phyloP scores from a whole-genome alignment of 2,329 filamentous ascomycete genomes.

The Fusarium beomiforme region DNA sequence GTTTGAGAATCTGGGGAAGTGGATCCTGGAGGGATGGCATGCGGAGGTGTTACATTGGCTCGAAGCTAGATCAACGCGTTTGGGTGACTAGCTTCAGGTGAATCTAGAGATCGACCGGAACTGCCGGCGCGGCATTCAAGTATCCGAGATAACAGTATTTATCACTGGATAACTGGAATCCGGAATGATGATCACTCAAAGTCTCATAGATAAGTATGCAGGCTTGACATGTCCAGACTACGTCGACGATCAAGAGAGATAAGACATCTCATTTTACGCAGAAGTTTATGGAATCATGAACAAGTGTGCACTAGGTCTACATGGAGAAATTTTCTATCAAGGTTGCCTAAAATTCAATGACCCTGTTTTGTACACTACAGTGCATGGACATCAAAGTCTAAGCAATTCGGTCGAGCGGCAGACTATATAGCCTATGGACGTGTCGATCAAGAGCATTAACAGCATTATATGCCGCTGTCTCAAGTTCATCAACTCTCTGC shows the following conservation, averaged over 20 bases:
- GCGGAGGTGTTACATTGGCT: not conserved
- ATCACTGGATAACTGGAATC: not conserved
- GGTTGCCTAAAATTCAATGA: not conserved
- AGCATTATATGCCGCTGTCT: not conserved
- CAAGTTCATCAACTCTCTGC: no score
- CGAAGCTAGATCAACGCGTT: not conserved
- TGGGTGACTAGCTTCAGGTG: no score
- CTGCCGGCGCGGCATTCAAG: not conserved
- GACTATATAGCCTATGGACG: not conserved
- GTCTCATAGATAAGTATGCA: no score
- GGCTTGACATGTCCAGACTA: not conserved
- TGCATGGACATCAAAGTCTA: not conserved
- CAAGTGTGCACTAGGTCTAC: not conserved
- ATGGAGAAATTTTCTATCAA: not conserved
- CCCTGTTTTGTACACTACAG: not conserved
- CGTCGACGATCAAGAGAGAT: not conserved
- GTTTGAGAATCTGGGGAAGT: not conserved
- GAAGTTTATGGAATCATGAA: rapidly evolving
- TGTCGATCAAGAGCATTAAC: not conserved
- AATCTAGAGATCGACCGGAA: not conserved
- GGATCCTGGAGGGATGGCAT: not conserved
- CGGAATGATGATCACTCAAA: not conserved
- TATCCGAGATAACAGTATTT: not conserved
- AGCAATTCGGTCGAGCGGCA: slow-evolving; percentile 7
- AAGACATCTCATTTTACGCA: rapidly evolving